These are phyloP conservation scores for Solanum ahanhuiri DNA, from an alignment of 257 asterid genomes.

Conservation along the genomic window DNA sequence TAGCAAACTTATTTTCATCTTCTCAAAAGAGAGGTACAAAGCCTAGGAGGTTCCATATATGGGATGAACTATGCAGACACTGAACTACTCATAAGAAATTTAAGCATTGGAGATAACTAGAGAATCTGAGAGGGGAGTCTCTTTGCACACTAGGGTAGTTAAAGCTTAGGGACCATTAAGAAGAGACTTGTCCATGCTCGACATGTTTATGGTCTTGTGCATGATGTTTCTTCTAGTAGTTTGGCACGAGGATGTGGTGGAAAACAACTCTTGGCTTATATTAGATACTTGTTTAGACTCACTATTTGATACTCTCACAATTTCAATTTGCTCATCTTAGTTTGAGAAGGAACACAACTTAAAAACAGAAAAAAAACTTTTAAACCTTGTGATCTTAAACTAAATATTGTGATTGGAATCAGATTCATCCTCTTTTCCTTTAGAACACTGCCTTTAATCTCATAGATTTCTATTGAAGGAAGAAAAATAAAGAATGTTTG, in stretches of 20 bases:
- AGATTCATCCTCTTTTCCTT: not conserved
- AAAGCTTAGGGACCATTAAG: not conserved
- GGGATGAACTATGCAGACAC: not conserved
- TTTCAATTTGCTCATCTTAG: not conserved
- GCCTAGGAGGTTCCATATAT: not conserved
- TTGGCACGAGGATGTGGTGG: not conserved
- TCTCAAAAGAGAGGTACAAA: not conserved
- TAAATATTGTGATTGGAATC: not conserved
- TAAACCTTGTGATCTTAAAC: not conserved
- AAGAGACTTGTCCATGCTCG: not conserved
- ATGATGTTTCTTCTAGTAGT: not conserved
- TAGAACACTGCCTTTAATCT: not conserved
- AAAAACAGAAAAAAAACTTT: not conserved
- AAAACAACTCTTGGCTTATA: not conserved
- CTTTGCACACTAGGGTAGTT: not conserved
- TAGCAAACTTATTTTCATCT: not conserved
- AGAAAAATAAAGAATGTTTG: no score
- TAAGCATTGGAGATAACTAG: not conserved
- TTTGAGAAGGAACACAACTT: not conserved
- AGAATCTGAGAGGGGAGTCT: not conserved
- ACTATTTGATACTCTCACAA: not conserved
- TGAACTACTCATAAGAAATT: not conserved
- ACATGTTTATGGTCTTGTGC: not conserved
- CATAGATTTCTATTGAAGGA: not conserved
- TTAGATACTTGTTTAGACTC: not conserved